Evolutionary conservation across 345 rosid genomes (phyloP).

Genomic region (Orychophragmus violaceus): DNA sequence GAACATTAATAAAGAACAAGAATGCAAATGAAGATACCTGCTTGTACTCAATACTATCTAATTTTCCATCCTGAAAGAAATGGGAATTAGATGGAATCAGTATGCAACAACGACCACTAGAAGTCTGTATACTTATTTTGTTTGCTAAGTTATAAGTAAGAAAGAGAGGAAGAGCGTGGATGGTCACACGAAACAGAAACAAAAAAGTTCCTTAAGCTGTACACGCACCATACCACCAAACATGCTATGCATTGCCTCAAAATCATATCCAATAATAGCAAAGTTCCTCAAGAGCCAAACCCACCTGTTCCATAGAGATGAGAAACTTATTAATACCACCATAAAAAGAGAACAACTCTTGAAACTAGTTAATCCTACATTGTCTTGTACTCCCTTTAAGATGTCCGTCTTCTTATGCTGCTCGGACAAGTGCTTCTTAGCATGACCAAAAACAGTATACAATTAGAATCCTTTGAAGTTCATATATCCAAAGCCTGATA

Average conservation of each 20-base stretch:
- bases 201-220: background rate
- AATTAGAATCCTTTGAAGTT: background rate
- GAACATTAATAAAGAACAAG: background rate
- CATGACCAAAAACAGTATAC: conserved; percentile 35
- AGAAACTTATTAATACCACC: conserved; percentile 6
- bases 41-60: conserved; percentile 65
- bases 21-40: conserved; percentile 50
- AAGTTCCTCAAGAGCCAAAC: conserved; percentile 51
- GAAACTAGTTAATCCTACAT: conserved; percentile 35
- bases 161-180: background rate
- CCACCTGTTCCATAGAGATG: conserved; percentile 46
- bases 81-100: background rate
- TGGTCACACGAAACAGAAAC: background rate
- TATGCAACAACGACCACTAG: conserved; percentile 2
- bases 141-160: background rate
- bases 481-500: background rate
- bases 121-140: background rate
- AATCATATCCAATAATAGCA: conserved; percentile 48
- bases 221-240: conserved; percentile 65
- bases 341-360: background rate
- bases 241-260: conserved; percentile 55
- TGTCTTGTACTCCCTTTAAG: conserved; percentile 57
- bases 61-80: conserved; percentile 68
- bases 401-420: conserved; percentile 65
- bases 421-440: conserved; percentile 78